A percentile compares a stretch with the other conserved stretches of the same genome.
These are phyloP conservation scores for Maudiozyma pseudohumilis DNA, from an alignment of 805 yeast genomes.

Conservation along the genomic window DNA sequence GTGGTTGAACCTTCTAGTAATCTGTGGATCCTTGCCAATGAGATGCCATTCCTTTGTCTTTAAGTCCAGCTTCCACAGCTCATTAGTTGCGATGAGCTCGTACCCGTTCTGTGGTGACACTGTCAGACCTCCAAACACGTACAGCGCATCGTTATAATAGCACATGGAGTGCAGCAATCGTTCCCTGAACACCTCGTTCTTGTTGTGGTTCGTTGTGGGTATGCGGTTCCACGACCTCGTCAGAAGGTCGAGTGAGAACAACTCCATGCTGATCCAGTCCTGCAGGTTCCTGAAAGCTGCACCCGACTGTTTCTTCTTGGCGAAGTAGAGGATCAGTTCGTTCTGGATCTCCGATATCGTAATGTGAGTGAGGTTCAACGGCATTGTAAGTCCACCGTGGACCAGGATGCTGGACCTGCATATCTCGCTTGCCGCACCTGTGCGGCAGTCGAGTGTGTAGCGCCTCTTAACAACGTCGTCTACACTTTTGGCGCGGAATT, in stretches of 20 bases:
- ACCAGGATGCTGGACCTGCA: slow-evolving; percentile 52
- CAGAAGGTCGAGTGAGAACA: slow-evolving; percentile 50
- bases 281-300: slow-evolving; percentile 18
- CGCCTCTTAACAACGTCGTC: slow-evolving; percentile 40
- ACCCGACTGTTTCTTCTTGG: slow-evolving; percentile 17
- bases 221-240: slow-evolving; percentile 49
- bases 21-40: slow-evolving; percentile 33
- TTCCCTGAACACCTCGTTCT: slow-evolving; percentile 7
- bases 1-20: slow-evolving; percentile 43
- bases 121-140: slow-evolving; percentile 56
- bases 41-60: slow-evolving; percentile 44
- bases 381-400: slow-evolving; percentile 59
- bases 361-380: slow-evolving; percentile 37
- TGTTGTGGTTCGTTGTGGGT: slow-evolving; percentile 12
- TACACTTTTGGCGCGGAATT: slow-evolving; percentile 4
- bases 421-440: slow-evolving; percentile 56
- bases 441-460: slow-evolving; percentile 46
- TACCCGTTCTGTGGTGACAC: slow-evolving; percentile 31
- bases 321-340: slow-evolving; percentile 31
- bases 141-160: slow-evolving; percentile 41
- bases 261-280: slow-evolving; percentile 50
- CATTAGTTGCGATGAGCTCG: slow-evolving; percentile 43
- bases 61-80: slow-evolving; percentile 59
- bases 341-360: slow-evolving; percentile 33
- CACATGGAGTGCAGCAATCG: slow-evolving; percentile 54